Evolutionary conservation across 306 rosid genomes (phyloP), one percentile per base, ranked within the genome.

Genomic region (Echinosophora koreensis): DNA sequence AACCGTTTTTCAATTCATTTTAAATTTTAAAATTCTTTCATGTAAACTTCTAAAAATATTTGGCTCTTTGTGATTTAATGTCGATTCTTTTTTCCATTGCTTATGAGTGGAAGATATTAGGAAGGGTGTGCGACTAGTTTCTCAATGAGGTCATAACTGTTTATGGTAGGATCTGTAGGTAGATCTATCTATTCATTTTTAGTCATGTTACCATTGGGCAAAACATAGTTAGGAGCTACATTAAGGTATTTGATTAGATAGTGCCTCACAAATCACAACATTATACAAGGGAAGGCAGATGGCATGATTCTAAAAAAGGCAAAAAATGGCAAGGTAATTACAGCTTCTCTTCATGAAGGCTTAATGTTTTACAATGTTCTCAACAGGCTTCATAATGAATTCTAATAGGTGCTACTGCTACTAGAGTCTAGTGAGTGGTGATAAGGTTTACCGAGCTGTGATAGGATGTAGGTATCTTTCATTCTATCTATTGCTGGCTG

Each of bases 401-500:
- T 68, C 50, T 0, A 0, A 49, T 68, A 68, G 39, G 7, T 67
- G 12, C 18, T 27, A 47, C 22, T 22, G 1, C 22, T 22, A 22
- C 22, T 22, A 22, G 22, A 22, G 22, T 22, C 22, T 22, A 1
- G 22, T 22, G 22, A 28, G 6, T 15, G 66, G 59, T 66, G 42
- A 17, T 78, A 59, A 7, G 35, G 68, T 42, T 46, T 38, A 58
- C n/a, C 18, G 18, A 37, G 9, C 35, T 69, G 3, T 16, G 27
- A 28, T 46, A 57, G 54, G 62, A 77, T 58, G 12, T 69, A 8
- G 76, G 70, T 69, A 35, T 72, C 42, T 58, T 41, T 64, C 44
- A 54, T 32, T 55, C 60, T 18, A 17, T 63, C 34, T 41, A 15
- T 39, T 14, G 32, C 32, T 3, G 32, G 52, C 68, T 66, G n/a